Evolutionary conservation across 495 filamentous ascomycete species (phyloP), one percentile per base, ranked within the genome.

Genomic region (Lophiostoma macrostomum): DNA sequence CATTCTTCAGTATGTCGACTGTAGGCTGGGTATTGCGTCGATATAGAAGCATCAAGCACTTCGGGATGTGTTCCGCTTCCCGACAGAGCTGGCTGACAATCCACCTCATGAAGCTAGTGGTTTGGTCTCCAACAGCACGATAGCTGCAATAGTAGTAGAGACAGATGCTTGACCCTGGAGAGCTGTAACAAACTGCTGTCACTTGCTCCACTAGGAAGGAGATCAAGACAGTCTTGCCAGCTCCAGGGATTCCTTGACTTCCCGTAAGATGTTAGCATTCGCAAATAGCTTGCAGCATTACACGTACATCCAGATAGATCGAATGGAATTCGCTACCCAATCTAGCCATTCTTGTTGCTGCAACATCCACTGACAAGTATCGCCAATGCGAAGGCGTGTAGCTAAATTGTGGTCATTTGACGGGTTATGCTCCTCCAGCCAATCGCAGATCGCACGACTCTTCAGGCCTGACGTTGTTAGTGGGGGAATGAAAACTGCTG

Each of bases 71-170:
- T 18, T 38, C 11, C 5, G 30, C 23, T 4, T 37, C 18, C 1
- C 40, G 40, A 19, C 50, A 54, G 14, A 54, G 50, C 23, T 46
- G 50, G n/a, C 40, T 36, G 13, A 45, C 30, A 13, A 54, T 13
- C 50, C 50, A 54, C 10, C 41, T 18, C 2, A 54, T n/a, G 32
- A 45, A 54, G 12, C 40, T 5, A 1, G 7, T 7, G 22, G n/a
- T 38, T 28, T 54, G 18, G 12, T 54, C 32, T 8, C 29, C 41
- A 14, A 31, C 22, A 14, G 18, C n/a, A 4, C 41, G 50, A 28
- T 37, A 54, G 4, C 40, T 46, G 40, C 40, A 54, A 20, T 54
- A 54, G 40, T 37, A 54, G 31, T 54, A 54, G 14, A 54, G 4
- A 16, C 32, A 46, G 7, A 23, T 19, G 19, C 19, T 36, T 2